Percentiles rank a stretch among this genome's conserved stretches.
Evolutionary conservation across 2,329 filamentous ascomycete genomes (phyloP).

Genomic region (Cephalotrichum gorgonifer): DNA sequence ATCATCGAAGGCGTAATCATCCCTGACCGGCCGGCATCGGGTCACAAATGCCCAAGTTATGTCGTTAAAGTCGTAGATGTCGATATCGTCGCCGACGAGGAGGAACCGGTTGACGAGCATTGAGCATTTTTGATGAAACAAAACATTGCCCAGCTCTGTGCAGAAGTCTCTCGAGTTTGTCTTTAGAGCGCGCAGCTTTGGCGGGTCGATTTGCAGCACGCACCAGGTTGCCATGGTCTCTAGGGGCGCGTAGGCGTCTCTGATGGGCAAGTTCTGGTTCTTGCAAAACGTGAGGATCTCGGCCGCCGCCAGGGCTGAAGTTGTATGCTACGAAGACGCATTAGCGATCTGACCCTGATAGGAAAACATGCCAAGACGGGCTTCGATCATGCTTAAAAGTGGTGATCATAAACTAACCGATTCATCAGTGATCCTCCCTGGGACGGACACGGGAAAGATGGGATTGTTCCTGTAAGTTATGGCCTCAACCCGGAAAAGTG

Average conservation of each 20-base stretch:
- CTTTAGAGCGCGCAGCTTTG: conserved; percentile 44
- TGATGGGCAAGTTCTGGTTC: conserved; percentile 27
- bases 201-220: conserved; percentile 44
- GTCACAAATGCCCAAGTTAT: conserved; percentile 39
- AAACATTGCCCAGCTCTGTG: conserved; percentile 27
- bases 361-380: no score
- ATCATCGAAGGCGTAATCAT: conserved; percentile 35
- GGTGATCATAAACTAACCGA: conserved; percentile 20
- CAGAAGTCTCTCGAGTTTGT: conserved; percentile 29
- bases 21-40: conserved; percentile 29
- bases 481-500: no score
- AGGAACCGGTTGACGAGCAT: conserved; percentile 31
- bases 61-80: conserved; percentile 32
- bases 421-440: conserved; percentile 32
- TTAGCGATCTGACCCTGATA: no score
- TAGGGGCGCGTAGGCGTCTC: conserved; percentile 30
- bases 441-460: conserved; percentile 37
- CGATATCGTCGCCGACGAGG: conserved; percentile 37
- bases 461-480: conserved; percentile 37
- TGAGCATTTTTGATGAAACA: conserved; percentile 30
- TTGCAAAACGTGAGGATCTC: conserved; percentile 27
- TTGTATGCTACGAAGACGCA: conserved; percentile 20
- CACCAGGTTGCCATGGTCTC: conserved; percentile 38
- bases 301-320: conserved; percentile 29
- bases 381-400: background rate